phyloP scores from a whole-genome alignment of 1,139 yeast genomes.

The Yamadazyma diddensiae region DNA sequence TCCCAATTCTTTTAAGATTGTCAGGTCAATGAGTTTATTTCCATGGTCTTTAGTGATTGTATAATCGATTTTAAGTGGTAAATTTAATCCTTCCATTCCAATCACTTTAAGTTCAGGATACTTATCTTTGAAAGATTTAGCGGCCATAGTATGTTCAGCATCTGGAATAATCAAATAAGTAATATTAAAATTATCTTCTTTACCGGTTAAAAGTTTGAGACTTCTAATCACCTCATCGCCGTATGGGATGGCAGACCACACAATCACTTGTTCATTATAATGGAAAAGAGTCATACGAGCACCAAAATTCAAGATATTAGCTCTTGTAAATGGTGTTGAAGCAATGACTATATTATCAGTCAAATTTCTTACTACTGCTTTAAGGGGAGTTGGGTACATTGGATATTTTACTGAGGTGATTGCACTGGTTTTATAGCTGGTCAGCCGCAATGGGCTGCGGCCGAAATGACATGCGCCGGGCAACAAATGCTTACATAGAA shows the following conservation, averaged over 20 bases:
- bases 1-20: constrained; percentile 22
- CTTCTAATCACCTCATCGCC: constrained; percentile 42
- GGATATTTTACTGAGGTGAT: too few relatives aligned
- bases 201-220: constrained; percentile 33
- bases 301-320: constrained; percentile 49
- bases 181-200: constrained; percentile 29
- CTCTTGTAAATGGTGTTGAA: constrained; percentile 45
- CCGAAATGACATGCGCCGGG: too few relatives aligned
- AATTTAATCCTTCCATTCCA: constrained; percentile 43
- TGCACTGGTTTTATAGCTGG: too few relatives aligned
- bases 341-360: constrained; percentile 48
- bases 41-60: constrained; percentile 25
- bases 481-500: too few relatives aligned
- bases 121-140: constrained; percentile 45
- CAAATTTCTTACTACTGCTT: constrained; percentile 41
- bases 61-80: constrained; percentile 31
- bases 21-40: constrained; percentile 24
- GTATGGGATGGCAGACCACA: constrained; percentile 64
- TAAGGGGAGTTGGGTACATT: constrained; percentile 36
- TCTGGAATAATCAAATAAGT: constrained; percentile 51
- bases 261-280: constrained; percentile 37
- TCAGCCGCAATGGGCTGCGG: too few relatives aligned
- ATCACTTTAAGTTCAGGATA: constrained; percentile 49
- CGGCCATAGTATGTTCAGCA: constrained; percentile 55
- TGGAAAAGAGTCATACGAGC: constrained; percentile 56